Conservation (phyloP, 176 grass and related monocot genomes). For the Pharus latifolius region DNA sequence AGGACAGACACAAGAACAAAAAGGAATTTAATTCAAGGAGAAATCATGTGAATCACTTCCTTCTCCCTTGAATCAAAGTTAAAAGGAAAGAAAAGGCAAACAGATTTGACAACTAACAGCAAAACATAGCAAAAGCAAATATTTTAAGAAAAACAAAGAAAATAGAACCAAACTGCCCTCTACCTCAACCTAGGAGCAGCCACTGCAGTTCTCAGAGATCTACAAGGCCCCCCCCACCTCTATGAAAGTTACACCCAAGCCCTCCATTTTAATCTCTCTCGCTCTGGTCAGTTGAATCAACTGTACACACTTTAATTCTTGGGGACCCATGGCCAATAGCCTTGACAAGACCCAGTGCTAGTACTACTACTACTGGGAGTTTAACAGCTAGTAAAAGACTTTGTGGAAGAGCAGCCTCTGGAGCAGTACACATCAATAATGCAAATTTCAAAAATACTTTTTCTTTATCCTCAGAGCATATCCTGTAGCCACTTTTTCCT, state of each 20-base stretch:
- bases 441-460: not conserved
- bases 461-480: slow-evolving; percentile 13
- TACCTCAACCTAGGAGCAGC: slow-evolving; percentile 5
- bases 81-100: not conserved
- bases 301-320: slow-evolving; percentile 39
- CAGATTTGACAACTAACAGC: not conserved
- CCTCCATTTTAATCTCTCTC: slow-evolving; percentile 19
- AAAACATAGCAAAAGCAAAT: not conserved
- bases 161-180: not conserved
- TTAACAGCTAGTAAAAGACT: slow-evolving; percentile 44
- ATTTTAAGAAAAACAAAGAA: slow-evolving; percentile 3
- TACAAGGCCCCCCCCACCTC: slow-evolving; percentile 9
- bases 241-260: slow-evolving; percentile 9
- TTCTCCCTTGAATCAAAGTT: not conserved
- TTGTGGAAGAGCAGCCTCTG: slow-evolving; percentile 33
- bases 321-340: slow-evolving; percentile 36
- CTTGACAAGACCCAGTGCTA: slow-evolving; percentile 36
- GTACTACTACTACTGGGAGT: slow-evolving; percentile 33
- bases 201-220: slow-evolving; percentile 16
- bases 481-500: not conserved
- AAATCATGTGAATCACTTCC: not conserved
- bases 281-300: slow-evolving; percentile 17
- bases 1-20: slow-evolving; percentile 4
- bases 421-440: slow-evolving; percentile 41
- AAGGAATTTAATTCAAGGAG: not conserved